Conservation (phyloP, 1,284 basidiomycete genomes). For the Moesziomyces sp. region DNA sequence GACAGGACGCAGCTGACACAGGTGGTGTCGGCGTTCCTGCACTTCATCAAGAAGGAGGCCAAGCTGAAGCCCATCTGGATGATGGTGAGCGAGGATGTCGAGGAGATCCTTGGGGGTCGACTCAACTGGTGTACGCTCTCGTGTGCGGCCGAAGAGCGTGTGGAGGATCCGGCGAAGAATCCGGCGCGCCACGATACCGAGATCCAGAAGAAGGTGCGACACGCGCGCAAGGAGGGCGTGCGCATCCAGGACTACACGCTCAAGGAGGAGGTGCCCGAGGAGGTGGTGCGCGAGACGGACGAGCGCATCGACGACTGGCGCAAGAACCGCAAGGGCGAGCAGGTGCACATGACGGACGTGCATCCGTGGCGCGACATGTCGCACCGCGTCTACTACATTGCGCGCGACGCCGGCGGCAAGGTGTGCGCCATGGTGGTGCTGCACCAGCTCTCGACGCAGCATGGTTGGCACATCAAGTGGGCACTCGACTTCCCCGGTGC, state of each 20-base stretch:
- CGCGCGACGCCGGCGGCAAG: constrained; percentile 70
- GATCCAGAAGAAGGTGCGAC: constrained; percentile 71
- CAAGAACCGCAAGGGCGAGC: constrained; percentile 71
- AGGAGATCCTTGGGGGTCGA: constrained; percentile 71
- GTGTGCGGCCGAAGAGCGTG: constrained; percentile 72
- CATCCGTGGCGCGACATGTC: constrained; percentile 72
- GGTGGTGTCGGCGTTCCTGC: constrained; percentile 70
- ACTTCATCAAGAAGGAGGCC: constrained; percentile 68
- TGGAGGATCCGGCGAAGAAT: constrained; percentile 70
- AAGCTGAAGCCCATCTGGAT: constrained; percentile 73
- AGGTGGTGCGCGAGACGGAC: constrained; percentile 69
- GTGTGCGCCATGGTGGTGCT: constrained; percentile 72
- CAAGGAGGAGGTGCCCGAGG: constrained; percentile 68
- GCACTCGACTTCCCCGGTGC: constrained; percentile 73
- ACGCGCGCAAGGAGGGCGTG: constrained; percentile 72
- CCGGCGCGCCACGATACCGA: constrained; percentile 70
- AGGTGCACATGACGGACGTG: constrained; percentile 73
- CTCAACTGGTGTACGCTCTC: constrained; percentile 72
- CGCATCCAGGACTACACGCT: constrained; percentile 67
- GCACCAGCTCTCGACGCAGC: constrained; percentile 71
- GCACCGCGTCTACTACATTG: constrained; percentile 73
- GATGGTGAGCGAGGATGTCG: constrained; percentile 70
- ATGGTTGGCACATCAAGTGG: constrained; percentile 75
- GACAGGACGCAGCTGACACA: constrained; percentile 69
- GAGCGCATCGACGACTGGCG: constrained; percentile 72